Conservation (phyloP, 371 early-diverging fungal genomes). For the Circinella minor region DNA sequence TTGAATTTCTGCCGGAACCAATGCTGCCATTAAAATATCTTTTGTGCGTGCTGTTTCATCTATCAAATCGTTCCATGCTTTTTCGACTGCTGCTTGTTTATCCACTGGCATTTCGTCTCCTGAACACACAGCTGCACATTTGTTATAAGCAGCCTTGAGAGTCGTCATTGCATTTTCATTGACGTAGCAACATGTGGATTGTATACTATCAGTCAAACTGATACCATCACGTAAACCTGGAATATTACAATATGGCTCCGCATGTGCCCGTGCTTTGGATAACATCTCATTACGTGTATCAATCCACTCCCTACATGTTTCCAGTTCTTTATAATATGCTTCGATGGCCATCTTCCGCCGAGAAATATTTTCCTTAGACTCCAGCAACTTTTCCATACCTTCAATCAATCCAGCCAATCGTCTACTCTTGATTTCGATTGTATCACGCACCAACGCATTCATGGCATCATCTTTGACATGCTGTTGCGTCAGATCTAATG, state of each 20-base stretch:
- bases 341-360: conserved; percentile 37
- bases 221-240: conserved; percentile 34
- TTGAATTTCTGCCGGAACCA: conserved; percentile 25
- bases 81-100: conserved; percentile 8
- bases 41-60: background rate
- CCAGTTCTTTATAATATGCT: conserved; percentile 35
- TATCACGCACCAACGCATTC: conserved; percentile 42
- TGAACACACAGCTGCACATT: conserved; percentile 13
- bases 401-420: conserved; percentile 36
- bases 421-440: conserved; percentile 29
- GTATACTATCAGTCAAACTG: conserved; percentile 31
- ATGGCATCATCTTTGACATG: conserved; percentile 41
- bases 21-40: conserved; percentile 5
- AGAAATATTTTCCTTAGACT: conserved; percentile 45
- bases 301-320: conserved; percentile 40
- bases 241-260: conserved; percentile 8
- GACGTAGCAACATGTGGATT: conserved; percentile 30
- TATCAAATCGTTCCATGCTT: conserved; percentile 14
- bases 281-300: conserved; percentile 15
- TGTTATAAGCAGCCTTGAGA: conserved; percentile 27
- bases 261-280: background rate
- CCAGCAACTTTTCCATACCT: conserved; percentile 35
- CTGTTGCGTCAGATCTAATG: conserved; percentile 16
- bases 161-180: conserved; percentile 27
- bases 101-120: background rate